These are phyloP conservation scores for Marasmius oreades DNA, from an alignment of 1,284 basidiomycete species.

Conservation along the genomic window DNA sequence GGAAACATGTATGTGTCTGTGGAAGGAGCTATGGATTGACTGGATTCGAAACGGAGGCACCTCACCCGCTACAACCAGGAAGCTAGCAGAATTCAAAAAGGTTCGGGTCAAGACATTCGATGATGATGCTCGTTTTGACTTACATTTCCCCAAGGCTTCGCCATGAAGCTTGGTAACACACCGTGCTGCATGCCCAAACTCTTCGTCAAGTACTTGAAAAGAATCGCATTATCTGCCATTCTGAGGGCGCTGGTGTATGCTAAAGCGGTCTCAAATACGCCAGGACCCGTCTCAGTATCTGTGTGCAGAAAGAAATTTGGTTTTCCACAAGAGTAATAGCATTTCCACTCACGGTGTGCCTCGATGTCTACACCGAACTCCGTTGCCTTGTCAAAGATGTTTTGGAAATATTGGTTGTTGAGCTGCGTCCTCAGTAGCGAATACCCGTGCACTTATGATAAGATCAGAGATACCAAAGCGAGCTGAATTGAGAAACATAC, in stretches of 20 bases:
- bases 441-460: conserved; percentile 81
- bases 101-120: not conserved
- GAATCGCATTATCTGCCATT: conserved; percentile 93
- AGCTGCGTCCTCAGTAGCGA: conserved; percentile 85
- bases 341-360: conserved; percentile 74
- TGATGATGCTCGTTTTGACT: conserved; percentile 25
- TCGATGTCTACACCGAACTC: conserved; percentile 85
- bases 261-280: conserved; percentile 91
- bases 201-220: conserved; percentile 94
- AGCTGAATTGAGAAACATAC: conserved; percentile 46
- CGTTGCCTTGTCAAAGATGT: conserved; percentile 76
- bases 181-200: conserved; percentile 88
- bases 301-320: conserved; percentile 1
- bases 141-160: conserved; percentile 91
- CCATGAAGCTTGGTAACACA: conserved; percentile 96
- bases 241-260: conserved; percentile 81
- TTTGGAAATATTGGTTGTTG: conserved; percentile 89
- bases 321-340: not conserved
- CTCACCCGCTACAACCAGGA: conserved; percentile 87
- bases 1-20: conserved; percentile 90
- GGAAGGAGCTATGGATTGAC: not conserved
- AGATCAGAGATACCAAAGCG: not conserved
- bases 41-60: conserved; percentile 5
- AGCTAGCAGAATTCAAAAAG: conserved; percentile 45
- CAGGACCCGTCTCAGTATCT: conserved; percentile 96